A percentile compares a stretch with the other conserved stretches of the same genome.
phyloP scores from a whole-genome alignment of 805 yeast genomes.

The Spathaspora sp. region DNA sequence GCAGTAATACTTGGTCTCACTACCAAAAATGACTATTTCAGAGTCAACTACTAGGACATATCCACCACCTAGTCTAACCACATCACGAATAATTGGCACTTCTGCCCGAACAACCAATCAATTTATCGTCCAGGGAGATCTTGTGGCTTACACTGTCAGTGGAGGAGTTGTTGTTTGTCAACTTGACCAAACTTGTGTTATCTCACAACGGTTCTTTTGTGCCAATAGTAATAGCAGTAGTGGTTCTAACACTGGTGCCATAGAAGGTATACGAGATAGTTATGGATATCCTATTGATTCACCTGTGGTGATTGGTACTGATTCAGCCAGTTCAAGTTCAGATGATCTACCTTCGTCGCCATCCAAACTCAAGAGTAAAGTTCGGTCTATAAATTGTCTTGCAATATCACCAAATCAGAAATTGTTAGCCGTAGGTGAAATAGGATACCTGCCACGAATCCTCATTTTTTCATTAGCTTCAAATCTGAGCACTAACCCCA shows the following conservation, averaged over 20 bases:
- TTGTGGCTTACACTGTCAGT: slow-evolving; percentile 53
- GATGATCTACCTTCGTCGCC: slow-evolving; percentile 7
- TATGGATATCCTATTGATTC: background rate
- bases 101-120: slow-evolving; percentile 43
- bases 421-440: slow-evolving; percentile 65
- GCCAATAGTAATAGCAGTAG: slow-evolving; percentile 30
- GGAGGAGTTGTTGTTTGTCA: slow-evolving; percentile 56
- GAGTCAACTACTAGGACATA: background rate
- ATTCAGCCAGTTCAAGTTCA: background rate
- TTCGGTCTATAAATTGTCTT: slow-evolving; percentile 54
- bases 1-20: background rate
- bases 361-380: slow-evolving; percentile 34
- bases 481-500: slow-evolving; percentile 44
- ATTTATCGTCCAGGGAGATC: slow-evolving; percentile 34
- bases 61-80: background rate
- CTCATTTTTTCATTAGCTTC: slow-evolving; percentile 55
- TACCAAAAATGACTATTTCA: background rate
- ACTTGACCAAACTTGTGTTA: slow-evolving; percentile 16
- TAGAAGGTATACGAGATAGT: background rate
- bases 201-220: slow-evolving; percentile 48
- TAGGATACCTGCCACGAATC: slow-evolving; percentile 66
- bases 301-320: background rate
- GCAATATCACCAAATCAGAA: slow-evolving; percentile 53
- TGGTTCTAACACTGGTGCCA: background rate
- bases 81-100: slow-evolving; percentile 34